Evolutionary conservation across 495 filamentous ascomycete genomes (phyloP).

Genomic region (Lasiosphaeria ovina): DNA sequence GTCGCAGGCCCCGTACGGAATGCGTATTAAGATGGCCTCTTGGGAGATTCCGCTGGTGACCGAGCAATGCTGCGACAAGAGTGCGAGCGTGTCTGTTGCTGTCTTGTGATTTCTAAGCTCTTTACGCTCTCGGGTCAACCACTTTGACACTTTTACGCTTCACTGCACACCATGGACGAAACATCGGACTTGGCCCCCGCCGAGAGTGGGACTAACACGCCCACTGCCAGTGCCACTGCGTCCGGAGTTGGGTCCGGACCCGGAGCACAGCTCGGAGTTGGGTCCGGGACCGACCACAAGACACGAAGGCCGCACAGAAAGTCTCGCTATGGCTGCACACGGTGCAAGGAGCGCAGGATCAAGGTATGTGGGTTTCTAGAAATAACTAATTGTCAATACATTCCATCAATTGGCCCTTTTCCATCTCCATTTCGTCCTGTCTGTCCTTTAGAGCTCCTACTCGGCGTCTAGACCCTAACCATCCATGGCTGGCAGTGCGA

Average conservation of each 20-base stretch:
- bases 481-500: conserved; percentile 22
- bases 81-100: too few relatives aligned
- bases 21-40: too few relatives aligned
- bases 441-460: not conserved
- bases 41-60: too few relatives aligned
- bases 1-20: not conserved
- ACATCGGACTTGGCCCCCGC: not conserved
- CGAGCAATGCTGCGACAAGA: too few relatives aligned
- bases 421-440: too few relatives aligned
- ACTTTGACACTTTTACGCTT: too few relatives aligned
- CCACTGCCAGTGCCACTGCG: too few relatives aligned
- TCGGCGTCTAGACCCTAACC: not conserved
- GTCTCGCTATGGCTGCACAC: conserved; percentile 29
- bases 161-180: conserved; percentile 1
- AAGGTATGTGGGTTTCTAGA: conserved; percentile 20
- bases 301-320: conserved; percentile 27
- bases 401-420: not conserved
- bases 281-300: conserved; percentile 11
- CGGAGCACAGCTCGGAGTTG: too few relatives aligned
- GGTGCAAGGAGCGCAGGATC: conserved; percentile 30
- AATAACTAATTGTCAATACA: not conserved
- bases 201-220: not conserved
- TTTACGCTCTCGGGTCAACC: too few relatives aligned
- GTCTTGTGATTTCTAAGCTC: too few relatives aligned
- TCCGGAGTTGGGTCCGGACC: too few relatives aligned